Evolutionary conservation across 805 yeast genomes (phyloP), one percentile per base, ranked within the genome.

Genomic region (Yarrowia bubula): DNA sequence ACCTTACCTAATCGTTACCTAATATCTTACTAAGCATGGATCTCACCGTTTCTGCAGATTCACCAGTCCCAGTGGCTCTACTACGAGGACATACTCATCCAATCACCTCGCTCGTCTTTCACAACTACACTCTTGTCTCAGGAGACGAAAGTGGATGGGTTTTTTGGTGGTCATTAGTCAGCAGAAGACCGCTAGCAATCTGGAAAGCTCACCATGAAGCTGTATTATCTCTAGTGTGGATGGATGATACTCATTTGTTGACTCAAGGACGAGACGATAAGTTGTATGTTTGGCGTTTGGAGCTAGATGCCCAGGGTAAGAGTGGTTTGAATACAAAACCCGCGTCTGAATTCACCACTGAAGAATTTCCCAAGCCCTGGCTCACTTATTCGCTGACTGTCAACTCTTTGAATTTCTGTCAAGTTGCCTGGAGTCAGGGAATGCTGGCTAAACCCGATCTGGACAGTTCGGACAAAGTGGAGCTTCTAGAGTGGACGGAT

Each of bases 211-310:
- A 90, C 71, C 75, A 73, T 6, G 78, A 78, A 15, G 75, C 79
- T 8, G 72, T 89, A 1, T 70, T 88, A 28, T 79, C 87, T 0
- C 71, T 88, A 1, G 74, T 76, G 64, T 86, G 82, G 69, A 60
- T 63, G 53, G 51, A 55, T 3, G 63, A 70, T 5, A 76, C 74
- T 39, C 60, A 69, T 22, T 65, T 88, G 0, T 66, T 86, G 22
- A 85, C 89, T 2, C 95, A 89, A 71, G 87, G 87, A 0, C 79
- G 89, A 65, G 96, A 89, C 73, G 84, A 87, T 28, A 78, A 74
- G 66, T 66, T 77, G 57, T 65, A 72, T 32, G 67, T 78, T 0
- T 76, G 73, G 72, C 66, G 73, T 6, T 66, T 76, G 11, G 68
- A 68, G 22, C 13, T 35, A 31, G 42, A 43, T 22, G 1, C 57